Conservation (phyloP, 768 basidiomycete genomes). For the Cubamyces lactineus region DNA sequence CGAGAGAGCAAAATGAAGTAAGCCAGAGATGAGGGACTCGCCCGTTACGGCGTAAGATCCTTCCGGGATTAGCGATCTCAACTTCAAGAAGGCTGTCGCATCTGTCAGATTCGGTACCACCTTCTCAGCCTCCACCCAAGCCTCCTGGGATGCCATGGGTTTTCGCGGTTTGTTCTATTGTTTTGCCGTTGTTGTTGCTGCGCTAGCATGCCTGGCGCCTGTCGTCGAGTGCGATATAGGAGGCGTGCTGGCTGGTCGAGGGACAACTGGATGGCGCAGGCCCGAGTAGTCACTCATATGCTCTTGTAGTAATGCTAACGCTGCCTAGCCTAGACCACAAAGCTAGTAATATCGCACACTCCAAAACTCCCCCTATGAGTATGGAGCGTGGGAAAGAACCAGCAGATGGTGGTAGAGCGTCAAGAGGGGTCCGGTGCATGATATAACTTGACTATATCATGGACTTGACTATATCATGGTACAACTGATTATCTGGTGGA, state of each 20-base stretch:
- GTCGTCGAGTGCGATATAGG: background rate
- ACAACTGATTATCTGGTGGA: too few relatives aligned
- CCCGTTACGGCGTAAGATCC: constrained; percentile 1
- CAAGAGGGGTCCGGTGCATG: too few relatives aligned
- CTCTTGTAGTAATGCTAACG: too few relatives aligned
- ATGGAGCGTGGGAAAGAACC: constrained; percentile 2
- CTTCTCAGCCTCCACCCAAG: background rate
- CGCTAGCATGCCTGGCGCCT: background rate
- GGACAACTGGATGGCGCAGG: background rate
- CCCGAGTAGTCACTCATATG: too few relatives aligned
- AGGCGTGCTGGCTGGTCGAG: constrained; percentile 4
- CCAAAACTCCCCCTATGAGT: constrained; percentile 7
- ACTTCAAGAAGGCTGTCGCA: background rate
- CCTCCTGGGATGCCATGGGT: background rate
- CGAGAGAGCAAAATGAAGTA: background rate
- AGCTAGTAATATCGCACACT: background rate
- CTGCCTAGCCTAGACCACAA: background rate
- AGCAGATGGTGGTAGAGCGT: constrained; percentile 7
- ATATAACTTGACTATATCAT: too few relatives aligned
- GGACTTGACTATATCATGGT: too few relatives aligned
- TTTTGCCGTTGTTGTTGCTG: background rate
- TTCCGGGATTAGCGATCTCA: constrained; percentile 2
- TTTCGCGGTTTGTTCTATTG: background rate
- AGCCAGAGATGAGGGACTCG: constrained; percentile 6
- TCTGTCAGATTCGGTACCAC: background rate